Base-by-base conservation (phyloP, 2,329 filamentous ascomycete species). In the Nannizziopsis arthrosporioides region DNA sequence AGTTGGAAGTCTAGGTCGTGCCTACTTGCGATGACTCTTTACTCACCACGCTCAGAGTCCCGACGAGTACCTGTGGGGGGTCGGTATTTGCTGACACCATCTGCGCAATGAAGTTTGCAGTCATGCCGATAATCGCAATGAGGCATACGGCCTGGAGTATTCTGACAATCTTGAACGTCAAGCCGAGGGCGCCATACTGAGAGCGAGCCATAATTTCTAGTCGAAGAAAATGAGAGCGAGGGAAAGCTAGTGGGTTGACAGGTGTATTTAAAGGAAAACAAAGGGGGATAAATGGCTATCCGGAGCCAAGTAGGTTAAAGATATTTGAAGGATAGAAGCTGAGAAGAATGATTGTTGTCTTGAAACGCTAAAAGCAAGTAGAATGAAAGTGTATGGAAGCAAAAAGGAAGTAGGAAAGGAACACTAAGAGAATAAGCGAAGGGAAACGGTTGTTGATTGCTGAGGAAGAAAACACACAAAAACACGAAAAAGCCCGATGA, bases 31-130 rank as follows among this genome's bases (percentile, higher is more conserved):
- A 14, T 1, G 2, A 3, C 2, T 17, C 6, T 34, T 3, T n/a
- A 77, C 85, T 61, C 76, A 94, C 88, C 55, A 94, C 78, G 52
- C 78, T 78, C 53, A 94, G 74, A 2, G 85, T 87, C 27, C 81
- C 86, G 27, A 94, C 77, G 17, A 95, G 73, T 41, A 88, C 79
- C 44, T 77, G 71, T 0, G 87, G 85, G 0, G 84, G 79, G 27
- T 76, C 73, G 48, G 81, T 76, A 53, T 81, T 75, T 17, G 73
- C 76, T 38, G 73, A 69, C 39, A 86, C 78, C 62, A 93, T 87
- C 57, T 85, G 75, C 18, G 80, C 74, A 59, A 94, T 81, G 66
- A 94, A 93, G 66, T 89, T 87, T 59, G 83, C 78, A 0, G 80
- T 80, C 63, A 94, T 78, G 40, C 87, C 86, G 55, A 94, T 82